Evolutionary conservation across 1,284 basidiomycete species (phyloP), one percentile per base, ranked within the genome.

Genomic region (Apiotrichum gracile): DNA sequence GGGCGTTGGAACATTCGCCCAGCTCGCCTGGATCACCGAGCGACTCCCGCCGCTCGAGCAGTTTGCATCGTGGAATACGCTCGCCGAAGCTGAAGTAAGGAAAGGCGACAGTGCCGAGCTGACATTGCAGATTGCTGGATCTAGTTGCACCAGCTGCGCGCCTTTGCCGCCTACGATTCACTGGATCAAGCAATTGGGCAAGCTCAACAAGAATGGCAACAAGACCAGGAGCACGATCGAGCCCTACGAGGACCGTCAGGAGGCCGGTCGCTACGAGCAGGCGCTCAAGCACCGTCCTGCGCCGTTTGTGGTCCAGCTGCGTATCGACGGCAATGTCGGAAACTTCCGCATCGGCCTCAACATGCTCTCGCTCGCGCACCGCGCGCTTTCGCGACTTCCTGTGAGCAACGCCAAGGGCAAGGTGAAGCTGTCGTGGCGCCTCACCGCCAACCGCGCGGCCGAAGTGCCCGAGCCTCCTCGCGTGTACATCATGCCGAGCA

Each of bases 291-390:
- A 83, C 53, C 83, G 92, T 14, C 93, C 92, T 0, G 82, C 81
- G 40, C 86, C 92, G 0, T 93, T 97, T 68, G 82, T 92, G 31
- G 87, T 91, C 0, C 90, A 93, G 69, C 80, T 94, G 29, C 86
- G 83, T 57, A 76, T 89, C n/a, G 82, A 86, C 54, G 60, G 67
- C 41, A 41, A 38, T 4, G 69, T 78, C 3, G 91, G 90, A 0
- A 80, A 81, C 38, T 83, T 94, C 47, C 83, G 87, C 47, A 85
- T 97, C 40, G 92, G 90, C 25, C 81, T 94, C 66, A 97, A 97
- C 67, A 80, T 91, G 35, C 81, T 86, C 1, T 90, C 92, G 1
- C 80, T 97, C 33, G 80, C 91, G 52, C 92, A 97, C 70, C 87
- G 90, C 35, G 92, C 91, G 0, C 72, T 87, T 33, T 85, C 90